Evolutionary conservation across 2,329 filamentous ascomycete species (phyloP), one percentile per base, ranked within the genome.

Genomic region (Venturia effusa): DNA sequence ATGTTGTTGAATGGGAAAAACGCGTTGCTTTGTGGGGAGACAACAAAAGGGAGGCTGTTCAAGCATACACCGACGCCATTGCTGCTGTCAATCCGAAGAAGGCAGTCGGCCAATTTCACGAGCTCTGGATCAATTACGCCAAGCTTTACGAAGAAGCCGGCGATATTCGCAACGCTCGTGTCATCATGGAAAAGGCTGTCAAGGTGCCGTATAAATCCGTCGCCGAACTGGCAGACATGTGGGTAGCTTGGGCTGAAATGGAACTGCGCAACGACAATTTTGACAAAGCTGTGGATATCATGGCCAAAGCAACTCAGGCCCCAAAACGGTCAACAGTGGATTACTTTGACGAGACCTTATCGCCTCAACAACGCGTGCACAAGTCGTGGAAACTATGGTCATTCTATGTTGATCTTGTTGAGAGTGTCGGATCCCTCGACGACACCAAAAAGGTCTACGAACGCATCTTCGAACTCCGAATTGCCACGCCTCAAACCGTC

Each of bases 371-470:
- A 78, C 85, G 95, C 67, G 90, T 99, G 3, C 94, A 99, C 79
- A 99, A 99, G 81, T 96, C 91, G 73, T 99, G 94, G 94, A 99
- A 97, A 75, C 78, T 99, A 13, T 99, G 94, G 94, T 96, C 92
- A 76, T 99, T 99, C 79, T 99, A 99, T 70, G 92, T 99, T 48
- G 94, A 99, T 74, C 84, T 99, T 1, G 92, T 99, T 2, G 94
- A 99, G 75, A 96, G 92, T 74, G 92, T 97, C 39, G 88, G 89
- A 66, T 90, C 89, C 0, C 77, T 99, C 19, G 92, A 96, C 27
- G 93, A 97, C 76, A 97, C 93, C 0, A 90, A 86, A 74, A 93
- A 91, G 74, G 88, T 97, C 1, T 99, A 99, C 75, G 94, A 99
- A 74, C 84, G 94, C 64, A 97, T 99, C 70, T 99, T 99, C 73